Evolutionary conservation across 192 early-diverging fungal genomes (phyloP).

Genomic region (Coemansia sp.): DNA sequence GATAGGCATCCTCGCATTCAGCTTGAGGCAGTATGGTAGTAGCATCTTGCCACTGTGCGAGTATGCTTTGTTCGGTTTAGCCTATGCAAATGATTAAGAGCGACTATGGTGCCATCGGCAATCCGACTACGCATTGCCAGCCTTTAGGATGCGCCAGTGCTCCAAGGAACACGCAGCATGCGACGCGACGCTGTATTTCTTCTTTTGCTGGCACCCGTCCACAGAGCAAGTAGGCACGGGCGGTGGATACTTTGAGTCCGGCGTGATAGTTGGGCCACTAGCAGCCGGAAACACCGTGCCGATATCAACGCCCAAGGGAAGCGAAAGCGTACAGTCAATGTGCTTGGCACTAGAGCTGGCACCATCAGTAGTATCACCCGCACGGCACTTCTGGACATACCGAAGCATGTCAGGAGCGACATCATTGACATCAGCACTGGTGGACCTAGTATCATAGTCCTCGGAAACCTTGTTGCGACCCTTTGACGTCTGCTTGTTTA

Average conservation of each 20-base stretch:
- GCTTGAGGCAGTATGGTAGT: neutral
- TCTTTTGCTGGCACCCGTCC: slow-evolving; percentile 46
- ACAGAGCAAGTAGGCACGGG: slow-evolving; percentile 53
- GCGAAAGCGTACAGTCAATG: slow-evolving; percentile 17
- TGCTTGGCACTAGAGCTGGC: neutral
- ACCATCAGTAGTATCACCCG: too few relatives aligned
- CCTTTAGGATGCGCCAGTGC: slow-evolving; percentile 51
- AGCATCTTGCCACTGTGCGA: neutral
- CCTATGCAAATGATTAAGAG: neutral
- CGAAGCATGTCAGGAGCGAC: slow-evolving; percentile 13
- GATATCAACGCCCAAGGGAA: slow-evolving; percentile 19
- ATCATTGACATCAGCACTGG: slow-evolving; percentile 33
- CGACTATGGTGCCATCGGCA: slow-evolving; percentile 1
- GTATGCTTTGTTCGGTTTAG: neutral
- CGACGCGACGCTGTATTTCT: slow-evolving; percentile 58
- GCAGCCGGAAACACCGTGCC: slow-evolving; percentile 18
- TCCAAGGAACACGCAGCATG: slow-evolving; percentile 62
- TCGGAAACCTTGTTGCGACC: slow-evolving; percentile 61
- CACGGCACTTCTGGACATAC: slow-evolving; percentile 24
- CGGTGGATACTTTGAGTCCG: slow-evolving; percentile 42
- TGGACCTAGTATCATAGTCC: slow-evolving; percentile 53
- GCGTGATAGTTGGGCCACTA: slow-evolving; percentile 14
- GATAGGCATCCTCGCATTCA: neutral
- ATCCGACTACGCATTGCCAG: neutral
- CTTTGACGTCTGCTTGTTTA: slow-evolving; percentile 79